These are phyloP conservation scores for Blastobotrys niveus DNA, from an alignment of 1,139 yeast species.

Conservation along the genomic window DNA sequence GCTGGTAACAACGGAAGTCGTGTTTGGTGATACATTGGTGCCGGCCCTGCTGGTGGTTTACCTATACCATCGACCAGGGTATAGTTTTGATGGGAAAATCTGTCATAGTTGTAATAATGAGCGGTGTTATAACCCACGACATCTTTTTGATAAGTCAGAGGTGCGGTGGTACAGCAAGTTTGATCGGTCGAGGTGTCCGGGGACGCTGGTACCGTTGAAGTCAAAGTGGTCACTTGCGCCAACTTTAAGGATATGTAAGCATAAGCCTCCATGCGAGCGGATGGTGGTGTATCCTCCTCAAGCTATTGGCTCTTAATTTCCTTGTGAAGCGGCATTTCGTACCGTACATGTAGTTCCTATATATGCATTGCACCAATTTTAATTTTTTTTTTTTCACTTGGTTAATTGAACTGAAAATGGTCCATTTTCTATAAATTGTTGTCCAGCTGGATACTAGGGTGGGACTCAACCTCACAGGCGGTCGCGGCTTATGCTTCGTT, in stretches of 20 bases:
- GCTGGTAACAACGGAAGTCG: not conserved
- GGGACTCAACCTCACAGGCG: no score
- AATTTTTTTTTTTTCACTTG: no score
- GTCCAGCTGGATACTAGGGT: no score
- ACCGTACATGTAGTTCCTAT: no score
- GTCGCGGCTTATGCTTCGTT: no score
- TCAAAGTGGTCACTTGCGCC: no score
- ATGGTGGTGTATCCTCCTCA: constrained; percentile 1
- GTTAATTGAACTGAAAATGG: no score
- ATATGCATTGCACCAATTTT: no score
- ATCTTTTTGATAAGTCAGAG: not conserved
- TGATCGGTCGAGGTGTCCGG: not conserved
- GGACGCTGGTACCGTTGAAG: constrained; percentile 3
- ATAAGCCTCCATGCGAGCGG: constrained; percentile 6
- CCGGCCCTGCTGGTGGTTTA: not conserved
- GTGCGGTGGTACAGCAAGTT: not conserved
- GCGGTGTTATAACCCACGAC: constrained; percentile 1
- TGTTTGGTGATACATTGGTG: not conserved
- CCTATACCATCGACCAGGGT: constrained; percentile 4
- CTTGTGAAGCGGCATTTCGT: no score
- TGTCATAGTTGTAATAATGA: not conserved
- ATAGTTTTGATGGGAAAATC: constrained; percentile 1
- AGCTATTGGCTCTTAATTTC: no score
- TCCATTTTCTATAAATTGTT: no score
- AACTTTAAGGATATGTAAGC: constrained; percentile 2